Base-by-base conservation (phyloP, 805 yeast species). In the Ogataea thermomethanolica region DNA sequence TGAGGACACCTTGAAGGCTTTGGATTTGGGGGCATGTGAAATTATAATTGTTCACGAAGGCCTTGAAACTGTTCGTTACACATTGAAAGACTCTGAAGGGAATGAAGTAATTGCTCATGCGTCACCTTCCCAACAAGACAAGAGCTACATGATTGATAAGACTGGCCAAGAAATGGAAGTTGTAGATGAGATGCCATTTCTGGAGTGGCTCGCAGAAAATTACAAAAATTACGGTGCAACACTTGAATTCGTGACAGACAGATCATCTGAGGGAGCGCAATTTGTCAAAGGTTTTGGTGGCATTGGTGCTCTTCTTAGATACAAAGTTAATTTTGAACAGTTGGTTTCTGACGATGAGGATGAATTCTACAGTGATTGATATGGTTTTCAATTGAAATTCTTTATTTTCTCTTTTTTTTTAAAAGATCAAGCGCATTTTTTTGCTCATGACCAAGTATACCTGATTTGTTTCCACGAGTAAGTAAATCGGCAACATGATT, bases 271-370 rank as follows among this genome's bases (percentile, higher is more conserved):
- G 69, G 99, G 99, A 74, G 95, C 98, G 33, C 99, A 93, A 72
- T 93, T 93, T 67, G 95, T 84, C 45, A 83, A 81, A 56, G 99
- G 99, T 45, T 93, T 93, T 61, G 99, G 99, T 84, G 99, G 99
- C 70, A 78, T 93, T 52, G 99, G 99, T 65, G 97, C 96, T 43
- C 64, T 93, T 55, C 73, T 93, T 64, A 88, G 99, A 71, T 93
- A 93, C 70, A 89, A 89, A 69, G 93, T 93, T 55, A 93, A 93
- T 71, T 93, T 93, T 58, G 99, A 93, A 65, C 97, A 89, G 73
- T 77, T 93, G 61, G 84, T 72, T 38, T 95, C 88, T 39, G 97
- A 87, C 41, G 73, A 81, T 44, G 95, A 87, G 49, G 97, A 90
- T 59, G 89, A 80, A 65, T 89, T 80, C 65, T 84, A 78, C 57